Evolutionary conservation across 176 grass and related monocot genomes (phyloP).

Genomic region (Aegilops tauschii): DNA sequence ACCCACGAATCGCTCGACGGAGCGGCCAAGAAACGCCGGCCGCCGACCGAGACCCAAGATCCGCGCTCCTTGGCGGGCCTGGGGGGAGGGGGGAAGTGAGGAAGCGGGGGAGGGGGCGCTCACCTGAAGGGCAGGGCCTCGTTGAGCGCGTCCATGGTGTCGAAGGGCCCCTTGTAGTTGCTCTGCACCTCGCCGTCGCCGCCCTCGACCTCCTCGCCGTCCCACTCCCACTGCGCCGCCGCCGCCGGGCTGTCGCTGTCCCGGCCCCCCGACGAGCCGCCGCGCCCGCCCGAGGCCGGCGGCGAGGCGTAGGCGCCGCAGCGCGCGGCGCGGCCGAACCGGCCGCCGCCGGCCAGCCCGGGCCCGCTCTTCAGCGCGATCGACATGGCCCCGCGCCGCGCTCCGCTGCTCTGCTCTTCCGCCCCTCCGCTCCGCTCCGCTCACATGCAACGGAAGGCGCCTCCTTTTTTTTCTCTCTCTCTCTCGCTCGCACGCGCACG

Average conservation of each 20-base stretch:
- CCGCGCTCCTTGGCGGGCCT: background rate
- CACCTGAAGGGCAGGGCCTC: slow-evolving; percentile 88
- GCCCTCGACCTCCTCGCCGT: slow-evolving; percentile 70
- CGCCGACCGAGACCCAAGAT: slow-evolving; percentile 41
- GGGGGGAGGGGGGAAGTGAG: background rate
- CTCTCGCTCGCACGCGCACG: slow-evolving; percentile 38
- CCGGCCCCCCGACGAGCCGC: slow-evolving; percentile 65
- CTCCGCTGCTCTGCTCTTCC: slow-evolving; percentile 14
- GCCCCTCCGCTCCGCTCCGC: slow-evolving; percentile 9
- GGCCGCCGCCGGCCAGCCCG: slow-evolving; percentile 24
- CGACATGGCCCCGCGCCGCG: slow-evolving; percentile 55
- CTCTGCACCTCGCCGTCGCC: slow-evolving; percentile 84
- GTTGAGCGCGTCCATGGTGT: slow-evolving; percentile 87
- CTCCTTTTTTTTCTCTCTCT: slow-evolving; percentile 12
- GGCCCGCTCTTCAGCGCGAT: slow-evolving; percentile 57
- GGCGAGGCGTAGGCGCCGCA: slow-evolving; percentile 49
- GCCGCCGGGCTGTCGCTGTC: slow-evolving; percentile 54
- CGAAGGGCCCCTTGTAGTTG: slow-evolving; percentile 74
- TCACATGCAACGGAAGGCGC: slow-evolving; percentile 44
- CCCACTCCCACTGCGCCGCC: slow-evolving; percentile 53
- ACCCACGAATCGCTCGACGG: slow-evolving; percentile 14
- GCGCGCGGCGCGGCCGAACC: slow-evolving; percentile 35
- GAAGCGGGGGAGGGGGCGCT: background rate
- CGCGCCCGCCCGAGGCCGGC: slow-evolving; percentile 37
- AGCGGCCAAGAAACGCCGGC: background rate